Evolutionary conservation across 78 protist genomes (phyloP).

Genomic region (Mastigamoeba balamuthi): DNA sequence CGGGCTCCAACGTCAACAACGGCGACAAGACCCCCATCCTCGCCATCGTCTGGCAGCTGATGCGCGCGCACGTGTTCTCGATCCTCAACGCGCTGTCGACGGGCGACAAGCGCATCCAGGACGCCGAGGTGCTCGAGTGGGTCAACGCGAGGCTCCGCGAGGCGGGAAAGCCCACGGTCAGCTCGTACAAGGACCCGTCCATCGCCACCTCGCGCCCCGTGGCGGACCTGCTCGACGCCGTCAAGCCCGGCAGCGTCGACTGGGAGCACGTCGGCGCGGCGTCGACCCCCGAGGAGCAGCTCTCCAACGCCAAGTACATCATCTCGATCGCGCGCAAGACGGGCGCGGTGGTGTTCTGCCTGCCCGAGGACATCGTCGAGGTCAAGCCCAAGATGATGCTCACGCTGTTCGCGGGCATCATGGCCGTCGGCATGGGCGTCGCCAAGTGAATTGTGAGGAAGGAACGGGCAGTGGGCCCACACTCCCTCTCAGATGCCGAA

Average conservation of each 20-base stretch:
- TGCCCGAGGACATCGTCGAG: slow-evolving; percentile 82
- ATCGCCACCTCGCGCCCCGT: slow-evolving; percentile 45
- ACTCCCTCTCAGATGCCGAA: too few species aligned
- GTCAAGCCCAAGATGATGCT: slow-evolving; percentile 44
- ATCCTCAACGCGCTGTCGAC: slow-evolving; percentile 14
- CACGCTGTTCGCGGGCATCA: slow-evolving; percentile 36
- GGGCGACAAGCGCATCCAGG: slow-evolving; percentile 54
- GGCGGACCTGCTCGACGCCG: slow-evolving; percentile 60
- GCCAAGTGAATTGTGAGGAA: neutral
- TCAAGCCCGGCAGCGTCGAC: slow-evolving; percentile 65
- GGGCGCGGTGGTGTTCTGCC: slow-evolving; percentile 74
- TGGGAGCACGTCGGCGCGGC: slow-evolving; percentile 24
- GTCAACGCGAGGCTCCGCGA: slow-evolving; percentile 39
- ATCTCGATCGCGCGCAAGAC: slow-evolving; percentile 78
- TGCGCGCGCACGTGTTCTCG: slow-evolving; percentile 55
- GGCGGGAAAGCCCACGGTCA: slow-evolving; percentile 24
- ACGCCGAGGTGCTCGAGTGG: slow-evolving; percentile 55
- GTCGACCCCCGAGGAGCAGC: slow-evolving; percentile 37
- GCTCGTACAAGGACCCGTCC: slow-evolving; percentile 50
- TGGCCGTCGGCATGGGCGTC: slow-evolving; percentile 15
- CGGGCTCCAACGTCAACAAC: slow-evolving; percentile 46
- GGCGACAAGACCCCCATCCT: slow-evolving; percentile 33
- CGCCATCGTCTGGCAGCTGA: slow-evolving; percentile 67
- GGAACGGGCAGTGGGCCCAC: too few species aligned
- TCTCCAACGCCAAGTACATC: slow-evolving; percentile 72